Evolutionary conservation across 441 rosid genomes (phyloP).

Genomic region (Rhodomyrtus psidioides): DNA sequence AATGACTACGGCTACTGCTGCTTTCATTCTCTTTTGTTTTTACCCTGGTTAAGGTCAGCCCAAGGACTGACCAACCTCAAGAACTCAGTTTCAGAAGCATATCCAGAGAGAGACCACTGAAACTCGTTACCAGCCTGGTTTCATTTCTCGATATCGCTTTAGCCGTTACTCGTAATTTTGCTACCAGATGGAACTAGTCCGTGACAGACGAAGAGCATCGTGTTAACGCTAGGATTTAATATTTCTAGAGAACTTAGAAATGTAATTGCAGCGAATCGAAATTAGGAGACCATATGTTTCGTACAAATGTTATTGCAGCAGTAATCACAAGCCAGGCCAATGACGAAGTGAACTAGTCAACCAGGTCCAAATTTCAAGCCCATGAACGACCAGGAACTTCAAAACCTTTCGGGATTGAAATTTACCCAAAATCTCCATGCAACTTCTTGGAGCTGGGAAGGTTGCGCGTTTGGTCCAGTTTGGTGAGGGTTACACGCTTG

Average conservation of each 20-base stretch:
- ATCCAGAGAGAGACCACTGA: background rate
- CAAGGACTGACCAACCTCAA: background rate
- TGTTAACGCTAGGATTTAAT: background rate
- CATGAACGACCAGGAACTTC: background rate
- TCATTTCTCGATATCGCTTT: accelerated
- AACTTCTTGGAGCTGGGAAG: no score
- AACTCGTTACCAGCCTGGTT: background rate
- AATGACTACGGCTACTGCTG: no score
- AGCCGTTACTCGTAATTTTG: background rate
- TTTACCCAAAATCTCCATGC: background rate
- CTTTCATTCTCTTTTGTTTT: no score
- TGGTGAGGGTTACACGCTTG: no score
- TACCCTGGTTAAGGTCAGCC: no score
- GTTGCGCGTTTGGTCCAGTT: no score
- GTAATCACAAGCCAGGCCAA: background rate
- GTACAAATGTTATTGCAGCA: background rate
- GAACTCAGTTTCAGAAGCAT: background rate
- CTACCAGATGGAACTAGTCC: background rate
- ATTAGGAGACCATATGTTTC: background rate
- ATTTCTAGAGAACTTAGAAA: background rate
- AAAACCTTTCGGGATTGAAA: background rate
- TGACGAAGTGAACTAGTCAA: background rate
- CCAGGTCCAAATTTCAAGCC: background rate
- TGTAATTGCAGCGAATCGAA: background rate
- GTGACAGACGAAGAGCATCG: background rate